Conservation (phyloP, 2,329 filamentous ascomycete species). For the Botryotinia calthae region DNA sequence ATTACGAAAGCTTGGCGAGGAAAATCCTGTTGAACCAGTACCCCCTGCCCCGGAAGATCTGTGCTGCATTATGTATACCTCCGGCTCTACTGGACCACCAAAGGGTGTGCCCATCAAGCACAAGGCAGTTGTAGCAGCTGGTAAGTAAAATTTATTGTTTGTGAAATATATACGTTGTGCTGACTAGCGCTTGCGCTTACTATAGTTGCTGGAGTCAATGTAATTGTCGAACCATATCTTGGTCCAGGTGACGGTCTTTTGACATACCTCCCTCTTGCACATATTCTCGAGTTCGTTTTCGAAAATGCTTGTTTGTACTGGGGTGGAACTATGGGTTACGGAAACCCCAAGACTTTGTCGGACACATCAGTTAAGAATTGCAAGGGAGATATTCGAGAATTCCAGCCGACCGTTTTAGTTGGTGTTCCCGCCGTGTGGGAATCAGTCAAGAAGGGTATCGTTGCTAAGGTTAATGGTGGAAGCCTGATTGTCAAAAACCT, state of each 20-base stretch:
- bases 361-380: constrained; percentile 85
- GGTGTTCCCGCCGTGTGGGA: constrained; percentile 98
- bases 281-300: constrained; percentile 93
- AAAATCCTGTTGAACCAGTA: constrained; percentile 66
- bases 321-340: constrained; percentile 90
- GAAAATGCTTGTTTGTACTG: constrained; percentile 87
- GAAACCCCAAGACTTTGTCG: constrained; percentile 81
- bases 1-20: constrained; percentile 47
- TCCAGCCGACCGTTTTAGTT: constrained; percentile 83
- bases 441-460: constrained; percentile 90
- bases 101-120: constrained; percentile 89
- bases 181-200: constrained; percentile 6
- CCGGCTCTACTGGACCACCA: constrained; percentile 81
- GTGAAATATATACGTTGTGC: constrained; percentile 39
- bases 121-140: constrained; percentile 75
- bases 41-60: constrained; percentile 74
- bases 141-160: constrained; percentile 62
- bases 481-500: constrained; percentile 69
- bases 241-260: constrained; percentile 75
- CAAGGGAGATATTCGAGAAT: constrained; percentile 88
- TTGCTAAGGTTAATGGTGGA: constrained; percentile 64
- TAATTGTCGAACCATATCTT: constrained; percentile 73
- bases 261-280: constrained; percentile 88
- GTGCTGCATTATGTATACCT: constrained; percentile 84
- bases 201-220: constrained; percentile 73